A percentile compares a stretch with the other conserved stretches of the same genome.
phyloP scores from a whole-genome alignment of 2,329 filamentous ascomycete species.

The Bipolaris gigantea region DNA sequence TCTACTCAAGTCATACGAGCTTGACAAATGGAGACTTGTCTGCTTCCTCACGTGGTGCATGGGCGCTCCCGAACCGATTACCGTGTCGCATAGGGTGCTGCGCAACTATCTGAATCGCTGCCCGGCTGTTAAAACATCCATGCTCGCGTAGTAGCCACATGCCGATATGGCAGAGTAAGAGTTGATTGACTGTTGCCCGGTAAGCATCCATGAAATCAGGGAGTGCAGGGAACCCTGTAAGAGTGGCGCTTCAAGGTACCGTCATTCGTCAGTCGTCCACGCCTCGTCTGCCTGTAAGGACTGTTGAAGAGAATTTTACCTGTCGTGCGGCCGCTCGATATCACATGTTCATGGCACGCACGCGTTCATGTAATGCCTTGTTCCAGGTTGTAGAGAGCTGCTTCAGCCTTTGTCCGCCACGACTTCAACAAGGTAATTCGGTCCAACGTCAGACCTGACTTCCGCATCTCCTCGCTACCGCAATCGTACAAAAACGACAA shows the following conservation, averaged over 20 bases:
- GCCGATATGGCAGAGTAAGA: constrained; percentile 11
- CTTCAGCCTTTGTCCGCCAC: constrained; percentile 17
- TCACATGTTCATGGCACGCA: constrained; percentile 17
- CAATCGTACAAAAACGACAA: constrained; percentile 13
- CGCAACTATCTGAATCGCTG: constrained; percentile 26
- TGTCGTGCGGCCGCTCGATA: constrained; percentile 27
- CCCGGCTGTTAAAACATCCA: constrained; percentile 31
- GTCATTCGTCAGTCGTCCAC: background rate
- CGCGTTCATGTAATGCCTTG: constrained; percentile 14
- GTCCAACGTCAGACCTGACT: constrained; percentile 38
- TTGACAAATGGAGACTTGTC: constrained; percentile 29
- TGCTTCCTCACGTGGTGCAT: constrained; percentile 37
- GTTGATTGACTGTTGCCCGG: background rate
- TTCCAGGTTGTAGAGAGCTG: constrained; percentile 12
- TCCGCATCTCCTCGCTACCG: constrained; percentile 28
- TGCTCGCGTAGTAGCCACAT: constrained; percentile 15
- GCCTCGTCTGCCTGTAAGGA: constrained; percentile 18
- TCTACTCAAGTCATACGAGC: constrained; percentile 30
- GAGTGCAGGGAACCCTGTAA: constrained; percentile 10
- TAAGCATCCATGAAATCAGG: constrained; percentile 2
- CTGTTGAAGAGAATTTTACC: constrained; percentile 28
- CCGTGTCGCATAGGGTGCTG: constrained; percentile 32
- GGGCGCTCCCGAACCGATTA: constrained; percentile 33
- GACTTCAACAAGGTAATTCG: constrained; percentile 32
- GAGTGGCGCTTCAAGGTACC: constrained; percentile 15